Evolutionary conservation across 2,329 filamentous ascomycete species (phyloP).

Genomic region (Monosporascus sp.): DNA sequence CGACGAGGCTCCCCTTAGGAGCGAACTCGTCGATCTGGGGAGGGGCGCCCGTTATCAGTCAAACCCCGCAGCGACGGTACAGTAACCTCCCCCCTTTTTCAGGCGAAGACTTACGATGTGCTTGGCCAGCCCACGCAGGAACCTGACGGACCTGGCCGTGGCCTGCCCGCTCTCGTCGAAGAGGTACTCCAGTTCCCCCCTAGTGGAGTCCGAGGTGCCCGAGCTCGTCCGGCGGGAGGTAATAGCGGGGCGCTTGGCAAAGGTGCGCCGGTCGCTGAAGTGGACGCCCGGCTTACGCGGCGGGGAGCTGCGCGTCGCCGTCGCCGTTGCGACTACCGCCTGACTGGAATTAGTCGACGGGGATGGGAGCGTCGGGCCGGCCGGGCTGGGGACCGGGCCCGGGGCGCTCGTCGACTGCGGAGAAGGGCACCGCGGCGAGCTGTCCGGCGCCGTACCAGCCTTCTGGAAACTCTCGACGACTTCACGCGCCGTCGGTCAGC

Average conservation of each 20-base stretch:
- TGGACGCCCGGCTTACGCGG: constrained; percentile 9
- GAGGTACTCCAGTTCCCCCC: constrained; percentile 62
- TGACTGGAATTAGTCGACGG: background rate
- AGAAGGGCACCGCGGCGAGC: no score
- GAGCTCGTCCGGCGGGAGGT: constrained; percentile 7
- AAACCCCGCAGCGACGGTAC: background rate
- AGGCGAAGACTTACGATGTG: constrained; percentile 56
- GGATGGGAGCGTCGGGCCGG: background rate
- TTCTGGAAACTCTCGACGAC: background rate
- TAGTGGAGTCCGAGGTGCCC: constrained; percentile 3
- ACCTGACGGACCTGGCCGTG: constrained; percentile 63
- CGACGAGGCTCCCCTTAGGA: constrained; percentile 63
- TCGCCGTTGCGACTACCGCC: no score
- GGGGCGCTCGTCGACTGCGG: background rate
- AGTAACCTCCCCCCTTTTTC: background rate
- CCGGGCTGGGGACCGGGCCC: background rate
- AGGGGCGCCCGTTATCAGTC: background rate
- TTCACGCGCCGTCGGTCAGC: background rate
- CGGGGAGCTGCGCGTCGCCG: background rate
- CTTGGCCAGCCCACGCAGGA: constrained; percentile 68
- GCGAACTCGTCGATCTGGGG: constrained; percentile 63
- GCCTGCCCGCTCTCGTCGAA: constrained; percentile 66
- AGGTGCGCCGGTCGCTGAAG: constrained; percentile 14
- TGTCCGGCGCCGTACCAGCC: background rate
- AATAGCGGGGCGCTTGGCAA: constrained; percentile 3